These are phyloP conservation scores for Dothistroma septosporum DNA, from an alignment of 2,329 filamentous ascomycete genomes.

Conservation along the genomic window DNA sequence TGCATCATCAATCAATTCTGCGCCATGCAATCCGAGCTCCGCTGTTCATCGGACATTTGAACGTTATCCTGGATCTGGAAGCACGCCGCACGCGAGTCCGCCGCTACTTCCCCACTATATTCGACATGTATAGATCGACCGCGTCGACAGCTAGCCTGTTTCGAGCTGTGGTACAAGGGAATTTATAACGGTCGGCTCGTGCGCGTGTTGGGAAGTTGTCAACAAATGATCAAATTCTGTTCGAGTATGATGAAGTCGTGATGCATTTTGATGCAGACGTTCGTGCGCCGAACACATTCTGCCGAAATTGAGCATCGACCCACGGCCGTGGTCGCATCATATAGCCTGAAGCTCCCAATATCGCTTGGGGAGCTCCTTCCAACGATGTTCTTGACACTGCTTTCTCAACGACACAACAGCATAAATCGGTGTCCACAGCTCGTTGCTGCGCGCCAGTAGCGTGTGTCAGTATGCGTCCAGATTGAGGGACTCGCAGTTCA, in stretches of 20 bases:
- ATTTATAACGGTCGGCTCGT: constrained; percentile 2
- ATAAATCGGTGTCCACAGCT: background rate
- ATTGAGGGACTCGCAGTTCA: background rate
- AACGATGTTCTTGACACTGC: background rate
- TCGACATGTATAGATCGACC: constrained; percentile 4
- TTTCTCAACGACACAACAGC: background rate
- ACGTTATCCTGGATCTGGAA: constrained; percentile 12
- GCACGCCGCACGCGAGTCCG: constrained; percentile 7
- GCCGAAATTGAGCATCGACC: constrained; percentile 15
- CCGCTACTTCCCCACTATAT: constrained; percentile 1
- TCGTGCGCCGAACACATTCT: background rate
- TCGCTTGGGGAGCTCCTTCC: constrained; percentile 4
- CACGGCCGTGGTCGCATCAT: constrained; percentile 6
- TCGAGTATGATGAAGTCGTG: constrained; percentile 15
- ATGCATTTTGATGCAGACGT: background rate
- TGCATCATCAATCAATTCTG: constrained; percentile 7
- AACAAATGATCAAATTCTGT: background rate
- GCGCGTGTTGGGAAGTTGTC: background rate
- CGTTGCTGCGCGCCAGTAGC: background rate
- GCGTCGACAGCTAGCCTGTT: constrained; percentile 13
- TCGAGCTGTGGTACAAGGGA: constrained; percentile 8
- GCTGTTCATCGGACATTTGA: constrained; percentile 5
- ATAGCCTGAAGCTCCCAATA: constrained; percentile 8
- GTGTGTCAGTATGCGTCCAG: constrained; percentile 1
- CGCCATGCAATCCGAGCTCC: constrained; percentile 10